Conservation (phyloP, 2,329 filamentous ascomycete species). For the Furcasterigmium sp. region DNA sequence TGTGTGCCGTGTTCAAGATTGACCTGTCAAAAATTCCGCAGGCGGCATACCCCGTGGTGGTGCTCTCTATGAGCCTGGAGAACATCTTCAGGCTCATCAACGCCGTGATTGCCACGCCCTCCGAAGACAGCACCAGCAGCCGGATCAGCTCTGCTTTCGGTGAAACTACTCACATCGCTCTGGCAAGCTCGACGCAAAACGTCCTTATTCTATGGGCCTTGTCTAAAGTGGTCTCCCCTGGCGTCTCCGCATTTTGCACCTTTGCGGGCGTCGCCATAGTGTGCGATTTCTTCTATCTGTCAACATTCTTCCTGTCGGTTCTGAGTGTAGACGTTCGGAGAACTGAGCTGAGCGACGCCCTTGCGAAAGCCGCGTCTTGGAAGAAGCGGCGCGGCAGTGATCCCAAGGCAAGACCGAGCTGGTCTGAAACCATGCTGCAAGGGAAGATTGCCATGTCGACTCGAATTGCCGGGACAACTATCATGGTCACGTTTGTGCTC, state of each 20-base stretch:
- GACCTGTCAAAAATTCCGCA: slow-evolving; percentile 71
- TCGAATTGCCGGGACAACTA: slow-evolving; percentile 67
- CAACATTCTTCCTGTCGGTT: slow-evolving; percentile 76
- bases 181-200: slow-evolving; percentile 65
- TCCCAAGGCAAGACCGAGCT: slow-evolving; percentile 37
- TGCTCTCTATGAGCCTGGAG: slow-evolving; percentile 70
- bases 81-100: slow-evolving; percentile 78
- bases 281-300: slow-evolving; percentile 72
- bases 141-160: slow-evolving; percentile 71
- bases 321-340: slow-evolving; percentile 74
- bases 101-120: slow-evolving; percentile 65
- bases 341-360: slow-evolving; percentile 68
- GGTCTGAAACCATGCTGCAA: slow-evolving; percentile 56
- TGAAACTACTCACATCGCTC: slow-evolving; percentile 63
- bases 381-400: slow-evolving; percentile 22
- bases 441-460: slow-evolving; percentile 66
- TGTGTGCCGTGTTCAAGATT: slow-evolving; percentile 71
- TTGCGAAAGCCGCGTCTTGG: slow-evolving; percentile 50
- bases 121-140: slow-evolving; percentile 61
- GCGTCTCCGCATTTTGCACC: slow-evolving; percentile 69
- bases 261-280: slow-evolving; percentile 71
- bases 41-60: slow-evolving; percentile 70
- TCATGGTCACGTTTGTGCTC: slow-evolving; percentile 67
- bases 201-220: slow-evolving; percentile 59
- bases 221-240: slow-evolving; percentile 62